Base-by-base conservation (phyloP, 306 rosid genomes). In the Prunus mongolica region DNA sequence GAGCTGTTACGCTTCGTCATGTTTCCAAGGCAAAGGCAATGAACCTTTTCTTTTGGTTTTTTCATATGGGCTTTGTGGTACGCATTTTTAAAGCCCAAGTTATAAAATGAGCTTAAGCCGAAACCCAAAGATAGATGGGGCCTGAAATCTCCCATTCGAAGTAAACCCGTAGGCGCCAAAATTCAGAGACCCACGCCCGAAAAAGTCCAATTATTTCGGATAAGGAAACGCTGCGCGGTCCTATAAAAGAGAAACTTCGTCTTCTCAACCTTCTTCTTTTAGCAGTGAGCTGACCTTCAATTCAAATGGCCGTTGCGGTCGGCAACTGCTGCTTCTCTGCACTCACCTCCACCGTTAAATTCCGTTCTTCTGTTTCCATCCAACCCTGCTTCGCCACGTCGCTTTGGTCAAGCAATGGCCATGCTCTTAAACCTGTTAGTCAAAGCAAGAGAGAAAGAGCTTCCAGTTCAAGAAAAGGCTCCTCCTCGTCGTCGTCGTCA, bases 281-380 rank as follows among this genome's bases (percentile, higher is more conserved):
- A 25, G 50, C 75, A 1, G 62, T 34, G 67, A 7, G 13, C 46
- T 11, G 63, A 51, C 61, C 54, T 50, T 50, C 24, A 18, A 22
- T 32, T 28, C 80, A 62, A 86, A 91, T 93, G 98, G 97, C 91
- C 19, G 87, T 81, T 67, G 86, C 93, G 77, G 76, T 91, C 24
- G 82, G 89, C n/a, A 88, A 81, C 81, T 74, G 81, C 84, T 80
- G 84, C 81, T 95, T 80, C 84, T 90, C 96, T 24, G 84, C 61
- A 50, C 45, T 82, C 50, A 78, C 73, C 18, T 86, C 97, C 82
- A 58, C 93, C n/a, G 83, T 85, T 20, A 86, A 84, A 81, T 75
- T 84, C 46, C 82, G 82, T 14, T 82, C 76, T 82, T 84, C 89
- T 56, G 46, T 74, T 60, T 45, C 88, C 55, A 67, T 83, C 30